A percentile compares a stretch with the other conserved stretches of the same genome.
These are phyloP conservation scores for Saccharomycopsis sp. DNA, from an alignment of 805 yeast genomes.

Conservation along the genomic window DNA sequence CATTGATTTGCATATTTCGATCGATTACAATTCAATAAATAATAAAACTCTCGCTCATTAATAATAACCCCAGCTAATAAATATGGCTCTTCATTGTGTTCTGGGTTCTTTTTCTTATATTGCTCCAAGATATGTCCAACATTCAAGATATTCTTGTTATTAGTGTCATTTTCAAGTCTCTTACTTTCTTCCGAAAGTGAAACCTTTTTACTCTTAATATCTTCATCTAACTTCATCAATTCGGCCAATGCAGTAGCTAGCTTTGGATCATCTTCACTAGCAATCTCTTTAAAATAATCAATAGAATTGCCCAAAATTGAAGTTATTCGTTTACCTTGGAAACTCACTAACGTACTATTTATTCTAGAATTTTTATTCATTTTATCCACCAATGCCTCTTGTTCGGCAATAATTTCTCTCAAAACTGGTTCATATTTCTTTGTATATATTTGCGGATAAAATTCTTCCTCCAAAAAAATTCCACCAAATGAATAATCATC, in stretches of 20 bases:
- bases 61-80: constrained; percentile 11
- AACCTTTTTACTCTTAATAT: not conserved
- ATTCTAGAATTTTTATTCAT: not conserved
- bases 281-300: constrained; percentile 1
- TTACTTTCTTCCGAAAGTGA: not conserved
- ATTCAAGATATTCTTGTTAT: not conserved
- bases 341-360: constrained; percentile 2
- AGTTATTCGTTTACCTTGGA: constrained; percentile 11
- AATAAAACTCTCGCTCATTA: constrained; percentile 14
- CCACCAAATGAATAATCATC: not conserved
- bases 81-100: constrained; percentile 5
- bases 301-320: constrained; percentile 1
- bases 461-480: constrained; percentile 7
- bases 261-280: not conserved
- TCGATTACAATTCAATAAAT: not conserved
- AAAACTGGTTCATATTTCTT: constrained; percentile 6
- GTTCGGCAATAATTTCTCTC: constrained; percentile 1
- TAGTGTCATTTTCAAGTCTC: not conserved
- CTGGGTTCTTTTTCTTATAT: not conserved
- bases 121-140: not conserved
- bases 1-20: constrained; percentile 2
- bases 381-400: not conserved
- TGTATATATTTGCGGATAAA: constrained; percentile 19
- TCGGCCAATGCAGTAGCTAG: not conserved
- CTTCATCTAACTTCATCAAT: not conserved